Conservation (phyloP, 148 eudicot species). For the Heliosperma pusillum region DNA sequence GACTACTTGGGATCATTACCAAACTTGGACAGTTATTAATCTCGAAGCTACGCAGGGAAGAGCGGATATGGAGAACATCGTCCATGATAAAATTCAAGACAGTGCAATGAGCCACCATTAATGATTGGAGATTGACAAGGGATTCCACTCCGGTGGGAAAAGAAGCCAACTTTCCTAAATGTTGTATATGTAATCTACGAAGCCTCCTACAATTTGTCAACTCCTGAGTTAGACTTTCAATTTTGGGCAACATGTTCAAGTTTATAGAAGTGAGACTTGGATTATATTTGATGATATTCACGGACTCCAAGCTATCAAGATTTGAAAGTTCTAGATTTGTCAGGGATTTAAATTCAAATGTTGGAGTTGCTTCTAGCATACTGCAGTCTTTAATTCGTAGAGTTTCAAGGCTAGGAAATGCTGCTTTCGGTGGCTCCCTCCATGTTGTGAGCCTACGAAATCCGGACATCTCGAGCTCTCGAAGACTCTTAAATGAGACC, state of each 20-base stretch:
- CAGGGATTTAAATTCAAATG: background rate
- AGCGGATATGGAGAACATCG: too few relatives aligned
- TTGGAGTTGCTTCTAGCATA: background rate
- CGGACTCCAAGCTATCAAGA: background rate
- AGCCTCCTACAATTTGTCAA: background rate
- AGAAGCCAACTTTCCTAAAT: background rate
- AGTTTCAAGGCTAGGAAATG: conserved; percentile 6
- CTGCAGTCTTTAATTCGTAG: background rate
- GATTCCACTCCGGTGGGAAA: background rate
- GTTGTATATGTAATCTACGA: background rate
- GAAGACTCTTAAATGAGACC: background rate
- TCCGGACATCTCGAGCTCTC: background rate
- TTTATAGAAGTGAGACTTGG: background rate
- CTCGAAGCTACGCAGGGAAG: too few relatives aligned
- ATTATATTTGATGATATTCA: conserved; percentile 8
- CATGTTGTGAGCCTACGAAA: background rate
- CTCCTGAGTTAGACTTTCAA: conserved; percentile 6
- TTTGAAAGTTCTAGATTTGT: background rate
- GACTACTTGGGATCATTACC: too few relatives aligned
- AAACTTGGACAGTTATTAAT: too few relatives aligned
- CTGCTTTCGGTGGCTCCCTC: background rate
- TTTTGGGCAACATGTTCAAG: background rate
- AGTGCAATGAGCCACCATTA: too few relatives aligned
- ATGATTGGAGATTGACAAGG: background rate
- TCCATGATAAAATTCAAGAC: too few relatives aligned